Percentiles rank a stretch among this genome's conserved stretches.
Conservation (phyloP, 768 basidiomycete species). For the Tylopilus intermedius region DNA sequence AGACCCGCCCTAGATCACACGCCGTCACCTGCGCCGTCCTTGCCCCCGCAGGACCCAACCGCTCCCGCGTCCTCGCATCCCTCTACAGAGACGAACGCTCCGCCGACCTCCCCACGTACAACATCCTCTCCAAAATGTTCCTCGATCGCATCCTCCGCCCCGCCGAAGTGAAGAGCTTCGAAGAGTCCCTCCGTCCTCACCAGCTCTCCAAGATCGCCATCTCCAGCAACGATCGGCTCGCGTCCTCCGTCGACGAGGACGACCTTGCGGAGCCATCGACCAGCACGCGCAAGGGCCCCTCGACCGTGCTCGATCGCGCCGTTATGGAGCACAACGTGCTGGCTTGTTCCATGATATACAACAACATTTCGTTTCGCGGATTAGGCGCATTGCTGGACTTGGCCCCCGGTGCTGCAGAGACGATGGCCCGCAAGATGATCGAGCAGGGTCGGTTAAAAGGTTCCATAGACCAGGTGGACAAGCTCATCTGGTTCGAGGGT, state of each 20-base stretch:
- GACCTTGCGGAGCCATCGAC: slow-evolving; percentile 47
- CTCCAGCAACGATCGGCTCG: slow-evolving; percentile 75
- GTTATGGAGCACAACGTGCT: slow-evolving; percentile 99
- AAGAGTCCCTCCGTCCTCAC: slow-evolving; percentile 80
- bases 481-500: slow-evolving; percentile 89
- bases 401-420: slow-evolving; percentile 90
- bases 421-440: slow-evolving; percentile 98
- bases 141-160: slow-evolving; percentile 94
- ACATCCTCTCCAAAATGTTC: slow-evolving; percentile 97
- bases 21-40: slow-evolving; percentile 96
- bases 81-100: slow-evolving; percentile 93
- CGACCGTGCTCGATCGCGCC: slow-evolving; percentile 93
- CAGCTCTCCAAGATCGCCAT: slow-evolving; percentile 90
- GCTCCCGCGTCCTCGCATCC: slow-evolving; percentile 87
- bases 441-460: slow-evolving; percentile 93
- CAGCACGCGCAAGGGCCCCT: slow-evolving; percentile 84
- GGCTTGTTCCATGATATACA: slow-evolving; percentile 95
- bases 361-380: slow-evolving; percentile 95
- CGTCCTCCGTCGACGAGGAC: slow-evolving; percentile 60
- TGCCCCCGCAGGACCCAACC: slow-evolving; percentile 94
- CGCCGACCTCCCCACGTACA: slow-evolving; percentile 69
- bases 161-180: slow-evolving; percentile 85
- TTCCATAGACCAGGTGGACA: slow-evolving; percentile 93
- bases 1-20: slow-evolving; percentile 51
- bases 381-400: slow-evolving; percentile 85